A percentile compares a stretch with the other conserved stretches of the same genome.
Evolutionary conservation across 225 moss, liverwort and hornwort genomes (phyloP).

Genomic region (Physcomitrium patens): DNA sequence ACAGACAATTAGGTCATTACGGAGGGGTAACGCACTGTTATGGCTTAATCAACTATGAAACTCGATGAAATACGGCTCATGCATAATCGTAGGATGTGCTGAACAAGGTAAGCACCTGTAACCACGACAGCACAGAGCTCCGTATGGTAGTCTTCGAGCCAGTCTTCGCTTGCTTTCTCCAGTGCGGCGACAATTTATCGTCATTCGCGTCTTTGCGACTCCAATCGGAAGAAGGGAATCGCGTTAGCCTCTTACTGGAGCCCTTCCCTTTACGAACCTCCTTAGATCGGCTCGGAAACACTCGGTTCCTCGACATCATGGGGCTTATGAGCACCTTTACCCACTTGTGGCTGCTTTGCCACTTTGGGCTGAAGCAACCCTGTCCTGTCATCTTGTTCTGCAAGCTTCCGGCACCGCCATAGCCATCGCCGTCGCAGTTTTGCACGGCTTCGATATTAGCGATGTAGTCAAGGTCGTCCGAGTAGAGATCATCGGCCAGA

Average conservation of each 20-base stretch:
- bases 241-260: conserved; percentile 17
- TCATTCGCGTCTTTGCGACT: conserved; percentile 8
- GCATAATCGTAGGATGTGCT: not conserved
- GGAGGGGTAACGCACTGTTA: no score
- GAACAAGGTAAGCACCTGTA: conserved; percentile 30
- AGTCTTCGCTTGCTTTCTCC: conserved; percentile 15
- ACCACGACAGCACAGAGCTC: conserved; percentile 42
- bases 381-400: conserved; percentile 28
- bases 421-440: conserved; percentile 11
- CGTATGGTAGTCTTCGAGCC: conserved; percentile 1
- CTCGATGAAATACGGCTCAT: not conserved
- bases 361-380: conserved; percentile 47
- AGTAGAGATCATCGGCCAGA: conserved; percentile 29
- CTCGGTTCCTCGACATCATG: conserved; percentile 49
- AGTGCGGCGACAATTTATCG: conserved; percentile 3
- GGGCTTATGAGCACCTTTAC: conserved; percentile 54
- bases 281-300: conserved; percentile 55
- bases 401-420: not conserved
- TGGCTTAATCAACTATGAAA: not conserved
- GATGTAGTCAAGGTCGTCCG: conserved; percentile 33
- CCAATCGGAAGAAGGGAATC: conserved; percentile 37
- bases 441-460: not conserved
- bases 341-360: conserved; percentile 56
- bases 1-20: not conserved
- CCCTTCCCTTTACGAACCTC: conserved; percentile 42